Conservation (phyloP, 495 filamentous ascomycete genomes). For the Tuber magnatum region DNA sequence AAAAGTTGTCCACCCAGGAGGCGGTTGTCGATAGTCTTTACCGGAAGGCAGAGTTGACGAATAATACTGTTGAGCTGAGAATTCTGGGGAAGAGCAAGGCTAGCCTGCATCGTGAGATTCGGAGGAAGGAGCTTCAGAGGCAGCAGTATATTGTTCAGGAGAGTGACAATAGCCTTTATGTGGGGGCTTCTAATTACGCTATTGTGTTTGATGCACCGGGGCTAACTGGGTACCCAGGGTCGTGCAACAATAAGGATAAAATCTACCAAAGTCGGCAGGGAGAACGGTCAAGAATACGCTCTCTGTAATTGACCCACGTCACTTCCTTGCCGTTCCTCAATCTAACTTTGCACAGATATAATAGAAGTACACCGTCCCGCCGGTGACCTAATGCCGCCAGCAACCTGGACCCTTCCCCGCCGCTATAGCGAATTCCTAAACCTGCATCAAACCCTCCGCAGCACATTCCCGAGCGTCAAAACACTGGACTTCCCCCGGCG, state of each 20-base stretch:
- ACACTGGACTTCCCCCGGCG: constrained; percentile 86
- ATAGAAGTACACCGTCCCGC: constrained; percentile 85
- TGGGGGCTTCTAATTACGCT: constrained; percentile 5
- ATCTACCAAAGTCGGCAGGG: constrained; percentile 83
- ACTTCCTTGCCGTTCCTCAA: not conserved
- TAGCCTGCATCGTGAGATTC: constrained; percentile 83
- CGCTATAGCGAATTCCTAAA: constrained; percentile 96
- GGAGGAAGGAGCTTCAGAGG: constrained; percentile 87
- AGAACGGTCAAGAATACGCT: constrained; percentile 88
- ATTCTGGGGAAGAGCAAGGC: constrained; percentile 91
- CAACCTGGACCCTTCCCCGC: constrained; percentile 69
- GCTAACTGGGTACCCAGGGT: constrained; percentile 40
- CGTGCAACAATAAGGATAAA: constrained; percentile 83
- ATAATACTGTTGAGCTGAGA: constrained; percentile 85
- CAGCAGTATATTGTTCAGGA: constrained; percentile 98
- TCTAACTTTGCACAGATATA: constrained; percentile 48
- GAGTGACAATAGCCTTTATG: constrained; percentile 94
- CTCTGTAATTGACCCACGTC: constrained; percentile 52
- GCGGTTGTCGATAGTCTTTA: constrained; percentile 85
- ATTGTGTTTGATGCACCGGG: not conserved
- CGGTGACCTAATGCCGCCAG: constrained; percentile 80
- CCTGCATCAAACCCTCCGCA: constrained; percentile 78
- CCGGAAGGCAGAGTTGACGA: constrained; percentile 90
- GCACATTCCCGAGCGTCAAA: constrained; percentile 75
- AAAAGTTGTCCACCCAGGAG: constrained; percentile 79